These are phyloP conservation scores for Arachnomyces sp. DNA, from an alignment of 2,329 filamentous ascomycete genomes.

Conservation along the genomic window DNA sequence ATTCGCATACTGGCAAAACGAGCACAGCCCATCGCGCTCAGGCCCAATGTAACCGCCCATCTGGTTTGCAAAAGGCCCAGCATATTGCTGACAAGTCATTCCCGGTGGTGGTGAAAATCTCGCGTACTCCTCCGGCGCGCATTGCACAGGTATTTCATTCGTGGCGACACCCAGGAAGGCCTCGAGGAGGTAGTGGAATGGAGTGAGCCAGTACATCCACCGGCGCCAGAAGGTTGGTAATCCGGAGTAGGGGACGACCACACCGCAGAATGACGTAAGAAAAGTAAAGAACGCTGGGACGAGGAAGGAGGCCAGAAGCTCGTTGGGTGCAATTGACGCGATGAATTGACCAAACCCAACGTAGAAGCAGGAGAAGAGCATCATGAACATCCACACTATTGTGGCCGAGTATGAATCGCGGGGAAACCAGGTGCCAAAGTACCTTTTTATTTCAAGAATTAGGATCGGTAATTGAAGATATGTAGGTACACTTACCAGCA, in stretches of 20 bases:
- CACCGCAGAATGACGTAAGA: constrained; percentile 65
- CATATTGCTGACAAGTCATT: constrained; percentile 55
- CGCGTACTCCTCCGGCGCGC: constrained; percentile 51
- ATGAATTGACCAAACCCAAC: constrained; percentile 61
- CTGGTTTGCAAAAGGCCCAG: constrained; percentile 43
- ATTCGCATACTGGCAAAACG: constrained; percentile 55
- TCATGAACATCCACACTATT: constrained; percentile 56
- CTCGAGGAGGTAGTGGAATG: constrained; percentile 61
- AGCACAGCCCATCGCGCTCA: constrained; percentile 51
- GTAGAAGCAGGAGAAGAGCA: constrained; percentile 61
- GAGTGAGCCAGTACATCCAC: constrained; percentile 62
- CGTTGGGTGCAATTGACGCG: constrained; percentile 59
- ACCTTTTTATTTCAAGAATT: constrained; percentile 37
- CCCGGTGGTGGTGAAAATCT: constrained; percentile 53
- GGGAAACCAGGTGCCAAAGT: constrained; percentile 48
- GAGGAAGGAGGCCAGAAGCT: constrained; percentile 57
- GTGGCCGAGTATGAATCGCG: constrained; percentile 51
- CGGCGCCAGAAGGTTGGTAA: constrained; percentile 60
- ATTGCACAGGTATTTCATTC: constrained; percentile 49
- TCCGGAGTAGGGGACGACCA: constrained; percentile 59
- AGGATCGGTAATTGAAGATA: constrained; percentile 4
- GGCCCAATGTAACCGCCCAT: constrained; percentile 56
- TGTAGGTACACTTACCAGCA: constrained; percentile 46
- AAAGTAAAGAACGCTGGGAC: constrained; percentile 65
- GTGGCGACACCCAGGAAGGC: constrained; percentile 52